Conservation (phyloP, 768 basidiomycete species). For the Termitomyces sp. region DNA sequence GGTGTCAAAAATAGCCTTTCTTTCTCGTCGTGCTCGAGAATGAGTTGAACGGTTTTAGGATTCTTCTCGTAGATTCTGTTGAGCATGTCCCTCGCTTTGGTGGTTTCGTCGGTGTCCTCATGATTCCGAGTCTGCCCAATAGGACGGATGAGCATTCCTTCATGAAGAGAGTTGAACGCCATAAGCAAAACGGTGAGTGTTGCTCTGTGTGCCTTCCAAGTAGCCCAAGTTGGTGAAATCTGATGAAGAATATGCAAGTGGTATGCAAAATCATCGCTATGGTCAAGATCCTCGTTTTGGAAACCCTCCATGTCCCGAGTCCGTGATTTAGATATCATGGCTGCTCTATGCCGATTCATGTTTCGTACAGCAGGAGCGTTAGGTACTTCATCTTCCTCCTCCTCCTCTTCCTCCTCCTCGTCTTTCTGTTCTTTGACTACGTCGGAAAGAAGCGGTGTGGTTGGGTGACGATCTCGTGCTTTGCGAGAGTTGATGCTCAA, state of each 20-base stretch:
- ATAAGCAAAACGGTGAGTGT: constrained; percentile 45
- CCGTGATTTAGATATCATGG: constrained; percentile 13
- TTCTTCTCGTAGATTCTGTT: constrained; percentile 44
- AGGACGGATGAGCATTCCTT: constrained; percentile 48
- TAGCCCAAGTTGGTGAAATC: constrained; percentile 59
- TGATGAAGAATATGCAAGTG: constrained; percentile 59
- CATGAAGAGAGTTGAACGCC: constrained; percentile 43
- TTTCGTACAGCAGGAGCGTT: constrained; percentile 26
- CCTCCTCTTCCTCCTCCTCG: constrained; percentile 4
- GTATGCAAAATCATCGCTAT: constrained; percentile 48
- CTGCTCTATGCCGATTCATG: constrained; percentile 18
- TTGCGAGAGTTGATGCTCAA: constrained; percentile 20
- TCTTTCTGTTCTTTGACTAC: constrained; percentile 4
- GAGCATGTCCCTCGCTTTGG: constrained; percentile 38
- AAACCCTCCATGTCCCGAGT: constrained; percentile 12
- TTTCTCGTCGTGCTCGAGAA: constrained; percentile 29
- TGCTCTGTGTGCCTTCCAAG: constrained; percentile 60
- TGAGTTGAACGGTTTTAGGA: constrained; percentile 38
- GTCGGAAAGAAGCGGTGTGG: constrained; percentile 40
- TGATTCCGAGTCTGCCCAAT: constrained; percentile 23
- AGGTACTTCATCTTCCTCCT: constrained; percentile 17
- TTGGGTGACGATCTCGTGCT: constrained; percentile 27
- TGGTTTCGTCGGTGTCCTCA: constrained; percentile 19
- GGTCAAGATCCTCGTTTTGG: constrained; percentile 11
- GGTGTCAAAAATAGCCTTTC: constrained; percentile 25